These are phyloP conservation scores for Sanghuangporus baumii DNA, from an alignment of 1,284 basidiomycete species.

Conservation along the genomic window DNA sequence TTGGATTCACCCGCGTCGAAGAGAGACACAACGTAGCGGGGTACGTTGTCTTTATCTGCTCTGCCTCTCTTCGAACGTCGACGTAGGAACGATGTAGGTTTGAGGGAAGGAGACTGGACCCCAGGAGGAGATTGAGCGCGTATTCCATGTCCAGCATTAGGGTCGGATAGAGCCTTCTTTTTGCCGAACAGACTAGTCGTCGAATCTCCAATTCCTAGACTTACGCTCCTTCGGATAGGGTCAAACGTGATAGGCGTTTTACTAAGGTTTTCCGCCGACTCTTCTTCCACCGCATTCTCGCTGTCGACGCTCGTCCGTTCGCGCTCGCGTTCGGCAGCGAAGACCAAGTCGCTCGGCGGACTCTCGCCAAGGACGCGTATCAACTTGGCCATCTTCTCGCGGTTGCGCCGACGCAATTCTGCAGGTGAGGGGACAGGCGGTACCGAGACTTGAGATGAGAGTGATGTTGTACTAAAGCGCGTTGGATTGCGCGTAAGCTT, in stretches of 20 bases:
- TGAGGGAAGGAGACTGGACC: neutral
- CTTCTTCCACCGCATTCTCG: neutral
- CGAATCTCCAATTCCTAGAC: neutral
- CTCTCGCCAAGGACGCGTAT: conserved; percentile 16
- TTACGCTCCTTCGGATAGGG: neutral
- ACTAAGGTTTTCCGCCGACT: neutral
- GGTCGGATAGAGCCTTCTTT: conserved; percentile 9
- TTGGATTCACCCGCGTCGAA: neutral
- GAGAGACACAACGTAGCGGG: conserved; percentile 13
- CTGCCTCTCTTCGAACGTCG: conserved; percentile 3
- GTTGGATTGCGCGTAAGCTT: conserved; percentile 7
- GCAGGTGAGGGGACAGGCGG: conserved; percentile 11
- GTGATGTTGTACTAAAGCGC: conserved; percentile 11
- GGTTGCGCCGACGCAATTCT: conserved; percentile 11
- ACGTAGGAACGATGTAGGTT: neutral
- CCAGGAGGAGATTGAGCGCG: neutral
- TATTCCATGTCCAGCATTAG: conserved; percentile 9
- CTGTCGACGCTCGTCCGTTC: neutral
- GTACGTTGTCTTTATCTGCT: neutral
- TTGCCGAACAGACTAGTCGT: neutral
- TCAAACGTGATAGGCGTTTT: neutral
- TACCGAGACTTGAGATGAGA: conserved; percentile 13
- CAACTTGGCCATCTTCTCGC: conserved; percentile 17
- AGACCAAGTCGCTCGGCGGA: conserved; percentile 12
- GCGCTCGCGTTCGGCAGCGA: neutral